These are phyloP conservation scores for Blastobotrys mokoenaii DNA, from an alignment of 805 yeast species.

Conservation along the genomic window DNA sequence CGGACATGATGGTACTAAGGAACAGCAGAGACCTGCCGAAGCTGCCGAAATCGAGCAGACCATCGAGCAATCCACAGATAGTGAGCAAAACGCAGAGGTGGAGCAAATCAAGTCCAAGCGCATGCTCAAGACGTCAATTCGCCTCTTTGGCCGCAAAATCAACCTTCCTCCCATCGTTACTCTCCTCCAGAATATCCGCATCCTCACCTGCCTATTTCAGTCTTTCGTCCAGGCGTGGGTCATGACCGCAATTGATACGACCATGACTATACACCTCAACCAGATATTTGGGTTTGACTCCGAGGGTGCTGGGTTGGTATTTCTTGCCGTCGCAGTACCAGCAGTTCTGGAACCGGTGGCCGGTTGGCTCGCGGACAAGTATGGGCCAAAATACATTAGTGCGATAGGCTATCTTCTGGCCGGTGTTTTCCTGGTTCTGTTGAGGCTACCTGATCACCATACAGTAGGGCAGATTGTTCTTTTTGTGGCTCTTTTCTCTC, in stretches of 20 bases:
- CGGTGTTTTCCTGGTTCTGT: constrained; percentile 15
- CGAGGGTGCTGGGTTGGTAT: constrained; percentile 24
- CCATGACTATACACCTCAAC: constrained; percentile 25
- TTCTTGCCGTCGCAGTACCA: constrained; percentile 26
- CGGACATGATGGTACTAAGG: not conserved
- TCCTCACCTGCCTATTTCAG: constrained; percentile 18
- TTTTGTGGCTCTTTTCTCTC: constrained; percentile 22
- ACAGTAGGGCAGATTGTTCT: constrained; percentile 20
- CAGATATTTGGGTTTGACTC: constrained; percentile 24
- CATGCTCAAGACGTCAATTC: not conserved
- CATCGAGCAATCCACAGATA: not conserved
- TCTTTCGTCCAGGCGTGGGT: constrained; percentile 26
- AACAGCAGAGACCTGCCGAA: not conserved
- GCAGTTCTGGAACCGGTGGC: constrained; percentile 23
- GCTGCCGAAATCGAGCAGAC: not conserved
- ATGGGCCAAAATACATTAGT: constrained; percentile 23
- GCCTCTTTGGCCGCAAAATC: not conserved
- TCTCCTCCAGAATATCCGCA: constrained; percentile 13
- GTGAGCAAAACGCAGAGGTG: not conserved
- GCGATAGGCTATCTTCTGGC: constrained; percentile 19
- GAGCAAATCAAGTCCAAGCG: not conserved
- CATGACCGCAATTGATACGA: constrained; percentile 27
- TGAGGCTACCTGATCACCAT: constrained; percentile 22
- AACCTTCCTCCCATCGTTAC: not conserved
- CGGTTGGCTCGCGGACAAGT: constrained; percentile 22